Percentiles rank a stretch among this genome's conserved stretches.
Evolutionary conservation across 371 early-diverging fungal species (phyloP).

Genomic region (Mucor sp.): DNA sequence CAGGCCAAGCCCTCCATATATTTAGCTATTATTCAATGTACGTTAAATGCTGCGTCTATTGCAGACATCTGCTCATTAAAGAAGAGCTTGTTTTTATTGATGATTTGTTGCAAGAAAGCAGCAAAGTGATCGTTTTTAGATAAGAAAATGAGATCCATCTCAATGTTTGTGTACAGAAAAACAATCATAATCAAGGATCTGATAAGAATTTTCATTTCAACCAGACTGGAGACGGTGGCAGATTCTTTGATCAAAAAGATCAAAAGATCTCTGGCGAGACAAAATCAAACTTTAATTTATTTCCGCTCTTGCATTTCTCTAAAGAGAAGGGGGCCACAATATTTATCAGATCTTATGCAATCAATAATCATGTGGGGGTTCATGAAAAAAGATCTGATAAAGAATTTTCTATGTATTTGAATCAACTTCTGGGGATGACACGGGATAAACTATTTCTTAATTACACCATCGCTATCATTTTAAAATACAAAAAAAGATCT

Average conservation of each 20-base stretch:
- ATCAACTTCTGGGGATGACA: not conserved
- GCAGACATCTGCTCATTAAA: too few relatives aligned
- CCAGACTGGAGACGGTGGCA: not conserved
- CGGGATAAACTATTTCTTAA: not conserved
- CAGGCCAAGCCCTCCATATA: too few relatives aligned
- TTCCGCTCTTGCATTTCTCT: not conserved
- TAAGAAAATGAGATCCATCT: too few relatives aligned
- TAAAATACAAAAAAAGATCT: not conserved
- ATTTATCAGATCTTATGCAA: slow-evolving; percentile 3
- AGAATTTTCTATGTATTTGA: not conserved
- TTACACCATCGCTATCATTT: not conserved
- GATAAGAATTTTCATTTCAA: not conserved
- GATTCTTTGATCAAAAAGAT: not conserved
- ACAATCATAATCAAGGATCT: not conserved
- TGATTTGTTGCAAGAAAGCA: too few relatives aligned
- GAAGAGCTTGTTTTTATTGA: too few relatives aligned
- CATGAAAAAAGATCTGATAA: slow-evolving; percentile 4
- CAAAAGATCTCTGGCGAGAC: not conserved
- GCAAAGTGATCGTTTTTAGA: too few relatives aligned
- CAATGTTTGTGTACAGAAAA: not conserved
- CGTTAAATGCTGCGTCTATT: too few relatives aligned
- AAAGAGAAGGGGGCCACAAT: not conserved
- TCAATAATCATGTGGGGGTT: not conserved
- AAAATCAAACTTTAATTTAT: not conserved
- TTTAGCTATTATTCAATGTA: too few relatives aligned